Conservation (phyloP, 768 basidiomycete species). For the Suillus discolor region DNA sequence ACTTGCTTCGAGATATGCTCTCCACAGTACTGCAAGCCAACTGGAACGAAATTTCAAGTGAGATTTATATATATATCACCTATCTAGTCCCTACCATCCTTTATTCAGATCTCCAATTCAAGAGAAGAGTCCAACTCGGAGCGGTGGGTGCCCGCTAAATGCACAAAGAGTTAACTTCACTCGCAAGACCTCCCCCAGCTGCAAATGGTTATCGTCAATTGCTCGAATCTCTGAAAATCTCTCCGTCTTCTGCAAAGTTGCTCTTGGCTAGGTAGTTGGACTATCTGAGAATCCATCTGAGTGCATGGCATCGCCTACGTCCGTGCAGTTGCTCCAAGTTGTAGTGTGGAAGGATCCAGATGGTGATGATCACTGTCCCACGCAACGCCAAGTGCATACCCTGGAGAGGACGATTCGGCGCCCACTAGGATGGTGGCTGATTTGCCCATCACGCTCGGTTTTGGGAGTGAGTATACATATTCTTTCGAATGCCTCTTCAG, state of each 20-base stretch:
- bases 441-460: background rate
- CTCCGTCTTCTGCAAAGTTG: background rate
- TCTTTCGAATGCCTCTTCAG: background rate
- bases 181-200: background rate
- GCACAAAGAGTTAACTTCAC: background rate
- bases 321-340: constrained; percentile 4
- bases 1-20: too few species aligned
- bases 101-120: background rate
- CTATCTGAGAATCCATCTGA: background rate
- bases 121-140: background rate
- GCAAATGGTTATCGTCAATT: background rate
- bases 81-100: background rate
- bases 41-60: too few species aligned
- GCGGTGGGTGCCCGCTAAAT: background rate
- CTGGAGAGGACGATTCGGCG: background rate
- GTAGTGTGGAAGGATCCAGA: background rate
- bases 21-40: too few species aligned
- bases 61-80: too few species aligned
- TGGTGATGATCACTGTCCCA: background rate
- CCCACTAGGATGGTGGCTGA: constrained; percentile 8
- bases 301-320: background rate
- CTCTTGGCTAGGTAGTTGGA: background rate
- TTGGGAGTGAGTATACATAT: background rate
- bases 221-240: background rate
- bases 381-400: background rate